phyloP scores from a whole-genome alignment of 352 stramenopile genomes.

The Pseudoperonospora humuli region DNA sequence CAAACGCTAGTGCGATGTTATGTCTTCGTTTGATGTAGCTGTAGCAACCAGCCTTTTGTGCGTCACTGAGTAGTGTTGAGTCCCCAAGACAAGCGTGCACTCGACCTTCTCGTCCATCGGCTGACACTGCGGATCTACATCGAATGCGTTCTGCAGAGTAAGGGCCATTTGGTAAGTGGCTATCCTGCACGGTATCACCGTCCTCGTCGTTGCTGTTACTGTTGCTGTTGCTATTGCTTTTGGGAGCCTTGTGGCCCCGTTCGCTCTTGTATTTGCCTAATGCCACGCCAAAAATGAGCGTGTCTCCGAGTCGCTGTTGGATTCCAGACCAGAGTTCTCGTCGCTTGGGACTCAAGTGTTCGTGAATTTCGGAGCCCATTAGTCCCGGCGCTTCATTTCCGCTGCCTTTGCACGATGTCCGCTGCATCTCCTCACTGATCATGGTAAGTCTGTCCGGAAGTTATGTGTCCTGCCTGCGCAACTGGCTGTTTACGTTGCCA shows the following conservation, averaged over 20 bases:
- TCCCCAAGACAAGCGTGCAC: slow-evolving; percentile 1
- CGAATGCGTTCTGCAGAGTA: slow-evolving; percentile 12
- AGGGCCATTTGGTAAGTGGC: slow-evolving; percentile 13
- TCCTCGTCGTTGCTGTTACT: slow-evolving; percentile 7
- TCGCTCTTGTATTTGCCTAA: slow-evolving; percentile 18
- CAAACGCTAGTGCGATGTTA: slow-evolving; percentile 64
- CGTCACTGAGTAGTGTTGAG: slow-evolving; percentile 30
- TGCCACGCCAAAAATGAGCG: slow-evolving; percentile 11
- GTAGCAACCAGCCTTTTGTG: slow-evolving; percentile 78
- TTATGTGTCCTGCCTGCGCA: background rate
- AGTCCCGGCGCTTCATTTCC: background rate
- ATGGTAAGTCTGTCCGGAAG: slow-evolving; percentile 1
- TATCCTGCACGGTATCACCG: slow-evolving; percentile 17
- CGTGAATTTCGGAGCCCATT: slow-evolving; percentile 11
- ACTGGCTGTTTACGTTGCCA: slow-evolving; percentile 8
- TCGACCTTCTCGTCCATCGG: slow-evolving; percentile 4
- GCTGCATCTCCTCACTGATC: slow-evolving; percentile 20
- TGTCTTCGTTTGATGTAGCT: slow-evolving; percentile 76
- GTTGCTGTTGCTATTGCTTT: slow-evolving; percentile 6
- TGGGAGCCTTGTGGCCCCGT: slow-evolving; percentile 2
- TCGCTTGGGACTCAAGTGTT: slow-evolving; percentile 14
- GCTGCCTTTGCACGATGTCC: slow-evolving; percentile 2
- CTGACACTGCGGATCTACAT: slow-evolving; percentile 18
- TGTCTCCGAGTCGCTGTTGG: slow-evolving; percentile 16
- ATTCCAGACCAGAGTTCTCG: slow-evolving; percentile 25